Conservation (phyloP, 225 moss, liverwort and hornwort genomes). For the Marchantia paleacea region DNA sequence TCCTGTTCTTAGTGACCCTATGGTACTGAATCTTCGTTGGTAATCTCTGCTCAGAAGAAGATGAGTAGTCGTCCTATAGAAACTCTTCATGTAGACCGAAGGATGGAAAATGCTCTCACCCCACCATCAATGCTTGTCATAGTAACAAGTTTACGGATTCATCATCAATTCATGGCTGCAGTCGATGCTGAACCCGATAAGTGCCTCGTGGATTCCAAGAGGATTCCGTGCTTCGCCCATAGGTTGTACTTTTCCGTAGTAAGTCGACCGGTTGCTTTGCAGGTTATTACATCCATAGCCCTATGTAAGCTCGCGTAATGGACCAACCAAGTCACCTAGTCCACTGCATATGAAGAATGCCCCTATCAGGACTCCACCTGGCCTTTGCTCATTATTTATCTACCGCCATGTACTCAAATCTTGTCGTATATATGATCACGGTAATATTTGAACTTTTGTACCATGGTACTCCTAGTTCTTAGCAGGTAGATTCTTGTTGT, state of each 20-base stretch:
- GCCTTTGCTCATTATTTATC: neutral
- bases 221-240: neutral
- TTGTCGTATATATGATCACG: neutral
- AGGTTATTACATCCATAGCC: neutral
- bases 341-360: neutral
- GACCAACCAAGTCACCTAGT: neutral
- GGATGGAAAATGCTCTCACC: neutral
- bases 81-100: neutral
- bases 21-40: neutral
- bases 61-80: neutral
- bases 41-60: conserved; percentile 1
- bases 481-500: conserved; percentile 16
- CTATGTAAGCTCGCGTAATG: neutral
- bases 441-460: neutral
- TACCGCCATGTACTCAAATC: neutral
- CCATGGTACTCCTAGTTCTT: neutral
- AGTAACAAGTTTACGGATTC: neutral
- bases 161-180: neutral
- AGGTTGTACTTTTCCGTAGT: neutral
- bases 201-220: conserved; percentile 7
- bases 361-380: neutral
- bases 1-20: neutral
- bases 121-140: neutral
- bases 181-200: neutral
- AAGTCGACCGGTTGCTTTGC: neutral